Evolutionary conservation across 371 early-diverging fungal genomes (phyloP), one percentile per base, ranked within the genome.

Genomic region (Nosema muscidifuracis): DNA sequence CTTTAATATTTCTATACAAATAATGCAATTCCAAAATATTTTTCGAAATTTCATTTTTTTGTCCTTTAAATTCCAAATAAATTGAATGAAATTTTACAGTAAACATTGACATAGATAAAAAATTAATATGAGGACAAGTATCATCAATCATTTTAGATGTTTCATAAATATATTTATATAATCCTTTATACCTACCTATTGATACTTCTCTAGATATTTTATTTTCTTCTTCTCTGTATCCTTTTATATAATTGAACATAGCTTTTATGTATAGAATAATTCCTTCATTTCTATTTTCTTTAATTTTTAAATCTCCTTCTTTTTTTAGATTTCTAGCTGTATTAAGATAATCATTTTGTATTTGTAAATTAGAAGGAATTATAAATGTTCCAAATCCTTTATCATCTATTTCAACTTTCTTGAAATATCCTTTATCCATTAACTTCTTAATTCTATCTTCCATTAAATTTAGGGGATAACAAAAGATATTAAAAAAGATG

Each of bases 381-480:
- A n/a, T 40, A 50, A 71, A 71, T 38, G 72, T 53, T 22, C 72
- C 72, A 42, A 61, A 71, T 30, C 72, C 72, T 22, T 56, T 44
- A 28, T 33, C 50, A 38, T 65, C 60, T 13, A 71, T 63, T 20
- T 57, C 43, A 16, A 30, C 22, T 38, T 26, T 12, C 1, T 36
- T 24, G 51, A 71, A 71, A 40, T 47, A 28, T n/a, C 65, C 65
- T 9, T 50, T 22, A 0, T 64, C n/a, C 4, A 24, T 28, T 26
- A 64, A 47, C 22, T 57, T 67, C 28, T 53, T 38, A 30, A 67
- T 58, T 56, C 57, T 55, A 20, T 53, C 55, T 53, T 53, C 26
- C 55, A 53, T 53, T n/a, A n/a, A n/a, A n/a, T n/a, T n/a, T n/a
- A n/a, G n/a, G n/a, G n/a, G n/a, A n/a, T n/a, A n/a, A n/a, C n/a